phyloP scores from a whole-genome alignment of 2,329 filamentous ascomycete species.

The Massarina eburnea region DNA sequence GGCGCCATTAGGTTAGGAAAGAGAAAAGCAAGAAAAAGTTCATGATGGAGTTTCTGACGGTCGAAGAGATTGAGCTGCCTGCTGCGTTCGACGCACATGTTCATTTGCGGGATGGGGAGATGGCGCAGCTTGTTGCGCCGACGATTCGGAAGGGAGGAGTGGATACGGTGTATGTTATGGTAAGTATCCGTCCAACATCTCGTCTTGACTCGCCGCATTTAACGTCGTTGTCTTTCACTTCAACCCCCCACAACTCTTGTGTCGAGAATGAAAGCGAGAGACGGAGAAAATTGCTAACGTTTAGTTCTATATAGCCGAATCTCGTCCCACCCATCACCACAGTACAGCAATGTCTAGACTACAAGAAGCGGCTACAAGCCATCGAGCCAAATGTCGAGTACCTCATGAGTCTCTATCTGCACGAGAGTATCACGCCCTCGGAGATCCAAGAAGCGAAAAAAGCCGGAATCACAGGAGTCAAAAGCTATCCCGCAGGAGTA shows the following conservation, averaged over 20 bases:
- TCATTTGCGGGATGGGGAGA: slow-evolving; percentile 55
- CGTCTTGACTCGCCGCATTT: background rate
- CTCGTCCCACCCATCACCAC: slow-evolving; percentile 54
- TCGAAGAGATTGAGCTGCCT: slow-evolving; percentile 49
- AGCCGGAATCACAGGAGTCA: slow-evolving; percentile 72
- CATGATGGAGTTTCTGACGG: slow-evolving; percentile 44
- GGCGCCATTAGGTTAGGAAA: background rate
- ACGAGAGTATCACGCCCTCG: slow-evolving; percentile 51
- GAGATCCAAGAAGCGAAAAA: slow-evolving; percentile 71
- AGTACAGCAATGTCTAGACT: slow-evolving; percentile 50
- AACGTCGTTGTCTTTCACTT: background rate
- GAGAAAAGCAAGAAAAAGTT: background rate
- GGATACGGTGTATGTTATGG: slow-evolving; percentile 58
- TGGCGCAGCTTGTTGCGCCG: slow-evolving; percentile 54
- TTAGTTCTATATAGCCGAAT: slow-evolving; percentile 45
- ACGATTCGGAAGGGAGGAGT: slow-evolving; percentile 55
- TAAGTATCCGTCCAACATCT: slow-evolving; percentile 25
- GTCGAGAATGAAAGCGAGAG: background rate
- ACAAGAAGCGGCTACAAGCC: slow-evolving; percentile 46
- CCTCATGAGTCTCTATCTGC: slow-evolving; percentile 55
- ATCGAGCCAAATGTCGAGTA: slow-evolving; percentile 54
- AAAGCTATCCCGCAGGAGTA: slow-evolving; percentile 63
- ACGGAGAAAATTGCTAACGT: background rate
- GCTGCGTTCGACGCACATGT: slow-evolving; percentile 56
- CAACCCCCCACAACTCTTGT: background rate